Percentiles rank a stretch among this genome's conserved stretches.
These are phyloP conservation scores for Paramecium pentaurelia DNA, from an alignment of 73 alveolate genomes.

Conservation along the genomic window DNA sequence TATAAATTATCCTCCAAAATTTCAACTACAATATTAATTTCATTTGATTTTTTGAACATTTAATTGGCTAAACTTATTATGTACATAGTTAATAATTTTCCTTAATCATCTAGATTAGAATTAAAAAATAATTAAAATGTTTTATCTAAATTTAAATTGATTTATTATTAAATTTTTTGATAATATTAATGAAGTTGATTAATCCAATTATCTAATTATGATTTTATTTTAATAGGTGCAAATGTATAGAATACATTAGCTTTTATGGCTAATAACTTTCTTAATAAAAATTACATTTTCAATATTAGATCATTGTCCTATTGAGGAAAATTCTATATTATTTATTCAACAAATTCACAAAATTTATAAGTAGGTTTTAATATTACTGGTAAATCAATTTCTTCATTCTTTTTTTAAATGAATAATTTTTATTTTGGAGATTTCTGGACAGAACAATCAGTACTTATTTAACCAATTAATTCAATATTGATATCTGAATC, in stretches of 20 bases:
- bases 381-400: neutral
- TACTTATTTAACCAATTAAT: neutral
- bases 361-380: neutral
- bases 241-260: neutral
- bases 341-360: neutral
- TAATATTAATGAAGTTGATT: neutral
- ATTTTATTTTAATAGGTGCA: neutral
- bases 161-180: neutral
- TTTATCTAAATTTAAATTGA: neutral
- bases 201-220: neutral
- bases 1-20: neutral
- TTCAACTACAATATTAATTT: neutral
- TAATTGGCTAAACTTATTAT: neutral
- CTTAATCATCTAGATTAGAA: neutral
- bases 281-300: neutral
- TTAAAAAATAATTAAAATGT: neutral
- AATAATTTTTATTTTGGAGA: neutral
- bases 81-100: neutral
- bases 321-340: neutral
- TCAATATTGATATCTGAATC: neutral
- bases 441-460: neutral
- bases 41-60: neutral
- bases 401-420: neutral
- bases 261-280: neutral
- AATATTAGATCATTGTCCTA: neutral